These are phyloP conservation scores for Naganishia sp. DNA, from an alignment of 1,284 basidiomycete genomes.

Conservation along the genomic window DNA sequence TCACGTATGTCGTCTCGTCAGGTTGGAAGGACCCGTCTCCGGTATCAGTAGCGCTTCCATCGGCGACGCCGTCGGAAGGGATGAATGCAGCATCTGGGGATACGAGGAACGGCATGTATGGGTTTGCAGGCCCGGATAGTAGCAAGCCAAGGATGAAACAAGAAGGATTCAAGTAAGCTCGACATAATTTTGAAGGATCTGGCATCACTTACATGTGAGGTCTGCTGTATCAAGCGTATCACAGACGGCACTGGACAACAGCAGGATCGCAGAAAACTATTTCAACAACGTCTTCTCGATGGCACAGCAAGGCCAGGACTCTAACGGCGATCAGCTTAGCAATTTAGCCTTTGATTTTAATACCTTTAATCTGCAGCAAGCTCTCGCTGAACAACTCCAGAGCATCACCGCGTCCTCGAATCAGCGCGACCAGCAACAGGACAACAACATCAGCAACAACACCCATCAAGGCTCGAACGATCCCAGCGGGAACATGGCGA, in stretches of 20 bases:
- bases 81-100: neutral
- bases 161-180: slow-evolving; percentile 23
- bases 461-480: neutral
- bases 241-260: slow-evolving; percentile 7
- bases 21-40: slow-evolving; percentile 27
- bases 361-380: slow-evolving; percentile 19
- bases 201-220: too few relatives aligned
- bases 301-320: slow-evolving; percentile 2
- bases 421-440: neutral
- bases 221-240: neutral
- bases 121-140: neutral
- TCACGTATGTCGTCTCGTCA: neutral
- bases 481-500: neutral
- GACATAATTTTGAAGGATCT: too few relatives aligned
- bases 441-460: neutral
- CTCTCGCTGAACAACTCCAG: slow-evolving; percentile 23
- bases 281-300: slow-evolving; percentile 22
- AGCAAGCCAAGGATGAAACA: slow-evolving; percentile 21
- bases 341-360: slow-evolving; percentile 2
- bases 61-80: slow-evolving; percentile 3
- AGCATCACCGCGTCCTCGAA: slow-evolving; percentile 3
- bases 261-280: slow-evolving; percentile 16
- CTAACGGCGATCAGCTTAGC: neutral
- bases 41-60: slow-evolving; percentile 6
- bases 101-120: slow-evolving; percentile 11